These are phyloP conservation scores for Acanthamoeba castellanii DNA, from an alignment of 208 protist species.

Conservation along the genomic window DNA sequence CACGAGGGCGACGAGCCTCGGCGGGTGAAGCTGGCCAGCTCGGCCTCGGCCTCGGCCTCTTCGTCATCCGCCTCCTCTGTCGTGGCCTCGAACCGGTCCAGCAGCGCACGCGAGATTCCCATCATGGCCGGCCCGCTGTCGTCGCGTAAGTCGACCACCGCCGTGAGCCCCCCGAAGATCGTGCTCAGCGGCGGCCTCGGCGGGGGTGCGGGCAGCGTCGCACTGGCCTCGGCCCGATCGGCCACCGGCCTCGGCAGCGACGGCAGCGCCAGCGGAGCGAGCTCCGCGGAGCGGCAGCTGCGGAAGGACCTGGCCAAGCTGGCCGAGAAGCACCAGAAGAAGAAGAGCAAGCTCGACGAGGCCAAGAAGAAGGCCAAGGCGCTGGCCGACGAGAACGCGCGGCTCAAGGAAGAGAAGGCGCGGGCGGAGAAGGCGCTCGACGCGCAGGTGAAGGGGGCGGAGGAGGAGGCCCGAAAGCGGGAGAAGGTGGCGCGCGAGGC, in stretches of 20 bases:
- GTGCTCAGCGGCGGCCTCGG: background rate
- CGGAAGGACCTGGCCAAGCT: background rate
- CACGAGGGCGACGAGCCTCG: too few species aligned
- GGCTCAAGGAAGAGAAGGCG: slow-evolving; percentile 3
- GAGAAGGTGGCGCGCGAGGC: slow-evolving; percentile 16
- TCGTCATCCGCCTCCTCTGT: too few species aligned
- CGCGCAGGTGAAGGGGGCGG: background rate
- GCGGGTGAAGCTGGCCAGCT: background rate
- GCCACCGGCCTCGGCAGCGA: background rate
- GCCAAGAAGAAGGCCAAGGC: background rate
- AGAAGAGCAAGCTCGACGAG: slow-evolving; percentile 16
- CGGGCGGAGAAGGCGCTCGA: slow-evolving; percentile 10
- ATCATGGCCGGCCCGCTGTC: too few species aligned
- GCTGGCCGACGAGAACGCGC: background rate
- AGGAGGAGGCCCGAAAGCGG: slow-evolving; percentile 21
- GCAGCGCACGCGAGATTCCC: too few species aligned
- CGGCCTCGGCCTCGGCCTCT: background rate
- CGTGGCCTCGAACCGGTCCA: too few species aligned
- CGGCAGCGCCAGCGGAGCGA: background rate
- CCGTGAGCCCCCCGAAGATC: background rate
- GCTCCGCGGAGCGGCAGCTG: background rate
- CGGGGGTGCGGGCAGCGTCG: background rate
- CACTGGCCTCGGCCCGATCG: background rate
- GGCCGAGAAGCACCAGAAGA: slow-evolving; percentile 14
- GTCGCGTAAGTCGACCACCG: background rate